These are phyloP conservation scores for Kandelia obovata DNA, from an alignment of 345 rosid genomes.

Conservation along the genomic window DNA sequence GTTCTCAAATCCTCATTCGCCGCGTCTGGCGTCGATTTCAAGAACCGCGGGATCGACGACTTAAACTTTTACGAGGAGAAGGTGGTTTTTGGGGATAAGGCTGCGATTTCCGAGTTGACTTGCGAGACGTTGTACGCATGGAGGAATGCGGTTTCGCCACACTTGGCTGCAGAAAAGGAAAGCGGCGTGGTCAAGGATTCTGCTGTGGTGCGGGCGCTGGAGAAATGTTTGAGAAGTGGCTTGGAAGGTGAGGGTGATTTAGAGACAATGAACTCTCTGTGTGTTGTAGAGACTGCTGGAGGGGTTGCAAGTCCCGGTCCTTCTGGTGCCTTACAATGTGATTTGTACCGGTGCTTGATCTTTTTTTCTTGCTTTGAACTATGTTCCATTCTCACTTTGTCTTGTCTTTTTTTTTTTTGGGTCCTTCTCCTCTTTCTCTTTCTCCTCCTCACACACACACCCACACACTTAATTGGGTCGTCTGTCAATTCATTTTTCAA, in stretches of 20 bases:
- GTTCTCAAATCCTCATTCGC: conserved; percentile 55
- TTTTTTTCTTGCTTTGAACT: neutral
- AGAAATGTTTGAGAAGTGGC: conserved; percentile 40
- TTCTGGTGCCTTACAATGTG: conserved; percentile 87
- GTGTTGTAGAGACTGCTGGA: conserved; percentile 90
- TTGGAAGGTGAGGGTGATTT: conserved; percentile 25
- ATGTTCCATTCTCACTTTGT: too few species aligned
- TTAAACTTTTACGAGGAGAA: conserved; percentile 47
- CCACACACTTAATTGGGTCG: too few species aligned
- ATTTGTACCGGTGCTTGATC: conserved; percentile 61
- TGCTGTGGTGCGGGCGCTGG: conserved; percentile 42
- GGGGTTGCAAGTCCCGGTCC: conserved; percentile 96
- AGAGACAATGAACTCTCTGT: conserved; percentile 36
- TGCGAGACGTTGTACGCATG: conserved; percentile 77
- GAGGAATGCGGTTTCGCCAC: conserved; percentile 88
- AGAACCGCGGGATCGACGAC: conserved; percentile 40
- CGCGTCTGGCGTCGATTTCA: conserved; percentile 11
- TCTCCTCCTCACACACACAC: too few species aligned
- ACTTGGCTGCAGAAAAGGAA: conserved; percentile 82
- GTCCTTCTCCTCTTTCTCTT: neutral
- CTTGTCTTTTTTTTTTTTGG: neutral
- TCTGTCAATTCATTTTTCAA: too few species aligned
- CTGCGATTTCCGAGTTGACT: conserved; percentile 39
- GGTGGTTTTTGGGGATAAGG: conserved; percentile 22
- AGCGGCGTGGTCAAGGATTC: conserved; percentile 46